Conservation (phyloP, 2,329 filamentous ascomycete species). For the Phyllosticta citriasiana region DNA sequence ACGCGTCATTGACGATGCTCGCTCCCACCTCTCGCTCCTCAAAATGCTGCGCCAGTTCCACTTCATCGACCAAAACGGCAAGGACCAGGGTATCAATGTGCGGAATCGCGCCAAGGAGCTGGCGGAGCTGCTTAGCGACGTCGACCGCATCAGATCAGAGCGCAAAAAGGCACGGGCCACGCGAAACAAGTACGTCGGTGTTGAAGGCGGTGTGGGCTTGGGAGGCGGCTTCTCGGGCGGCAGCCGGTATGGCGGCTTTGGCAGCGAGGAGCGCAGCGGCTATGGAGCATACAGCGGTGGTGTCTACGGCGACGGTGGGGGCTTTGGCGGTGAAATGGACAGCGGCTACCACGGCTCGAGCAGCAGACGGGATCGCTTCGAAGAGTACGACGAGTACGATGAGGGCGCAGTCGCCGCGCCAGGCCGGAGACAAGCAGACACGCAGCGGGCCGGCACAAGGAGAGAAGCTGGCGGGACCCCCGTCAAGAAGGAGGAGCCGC, state of each 20-base stretch:
- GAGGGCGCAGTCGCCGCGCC: constrained; percentile 54
- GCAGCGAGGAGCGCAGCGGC: constrained; percentile 55
- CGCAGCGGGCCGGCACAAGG: constrained; percentile 25
- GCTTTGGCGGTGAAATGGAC: constrained; percentile 66
- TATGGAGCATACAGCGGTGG: constrained; percentile 61
- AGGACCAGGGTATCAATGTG: constrained; percentile 96
- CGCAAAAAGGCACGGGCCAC: constrained; percentile 83
- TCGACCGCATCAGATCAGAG: constrained; percentile 67
- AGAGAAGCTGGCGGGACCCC: constrained; percentile 23
- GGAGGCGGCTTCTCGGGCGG: constrained; percentile 43
- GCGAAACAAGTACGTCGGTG: constrained; percentile 90
- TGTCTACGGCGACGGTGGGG: constrained; percentile 93
- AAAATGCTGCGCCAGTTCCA: constrained; percentile 99
- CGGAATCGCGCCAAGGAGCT: constrained; percentile 94
- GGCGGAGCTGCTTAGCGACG: constrained; percentile 83
- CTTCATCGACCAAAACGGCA: constrained; percentile 90
- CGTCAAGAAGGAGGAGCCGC: constrained; percentile 56
- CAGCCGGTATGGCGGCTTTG: constrained; percentile 79
- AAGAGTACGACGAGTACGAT: constrained; percentile 95
- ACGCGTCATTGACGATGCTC: constrained; percentile 91
- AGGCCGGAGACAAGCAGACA: constrained; percentile 41
- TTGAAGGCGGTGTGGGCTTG: constrained; percentile 67
- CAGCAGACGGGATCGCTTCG: constrained; percentile 65
- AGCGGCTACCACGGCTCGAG: constrained; percentile 47
- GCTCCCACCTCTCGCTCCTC: constrained; percentile 85